Conservation (phyloP, 2,329 filamentous ascomycete genomes). For the Colletotrichum liriopes region DNA sequence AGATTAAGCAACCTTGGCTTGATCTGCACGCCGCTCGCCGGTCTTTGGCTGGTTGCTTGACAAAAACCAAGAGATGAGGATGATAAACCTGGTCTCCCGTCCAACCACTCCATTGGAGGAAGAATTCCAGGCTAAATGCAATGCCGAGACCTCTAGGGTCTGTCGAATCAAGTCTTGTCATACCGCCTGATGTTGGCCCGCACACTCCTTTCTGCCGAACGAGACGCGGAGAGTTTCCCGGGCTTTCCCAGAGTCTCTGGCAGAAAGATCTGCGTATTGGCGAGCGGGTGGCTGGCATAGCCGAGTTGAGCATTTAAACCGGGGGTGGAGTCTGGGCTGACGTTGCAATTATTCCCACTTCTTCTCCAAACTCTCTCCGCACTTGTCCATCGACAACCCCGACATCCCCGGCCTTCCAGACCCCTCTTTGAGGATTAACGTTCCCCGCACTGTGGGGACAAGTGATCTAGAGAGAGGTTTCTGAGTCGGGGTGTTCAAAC, state of each 20-base stretch:
- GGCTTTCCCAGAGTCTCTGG: not conserved
- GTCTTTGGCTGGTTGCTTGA: conserved; percentile 17
- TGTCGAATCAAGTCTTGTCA: conserved; percentile 28
- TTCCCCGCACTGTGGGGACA: conserved; percentile 27
- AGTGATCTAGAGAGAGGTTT: not conserved
- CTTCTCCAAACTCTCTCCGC: conserved; percentile 37
- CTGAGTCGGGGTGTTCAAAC: conserved; percentile 12
- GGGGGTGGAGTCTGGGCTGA: conserved; percentile 13
- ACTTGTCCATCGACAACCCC: conserved; percentile 16
- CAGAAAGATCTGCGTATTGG: conserved; percentile 6
- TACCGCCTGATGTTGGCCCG: conserved; percentile 1
- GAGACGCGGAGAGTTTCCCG: conserved; percentile 5
- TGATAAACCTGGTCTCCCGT: not conserved
- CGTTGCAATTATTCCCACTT: conserved; percentile 11
- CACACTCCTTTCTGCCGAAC: not conserved
- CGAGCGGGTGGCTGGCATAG: conserved; percentile 28
- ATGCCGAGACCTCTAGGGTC: not conserved
- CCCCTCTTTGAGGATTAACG: not conserved
- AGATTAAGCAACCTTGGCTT: conserved; percentile 8
- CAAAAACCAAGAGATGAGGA: conserved; percentile 24
- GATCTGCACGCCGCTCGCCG: not conserved
- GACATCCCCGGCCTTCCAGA: conserved; percentile 15
- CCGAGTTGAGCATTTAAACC: not conserved
- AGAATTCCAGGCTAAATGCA: conserved; percentile 37
- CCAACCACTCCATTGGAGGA: conserved; percentile 29